Base-by-base conservation (phyloP, 2,329 filamentous ascomycete species). In the Colletotrichum theobromicola region DNA sequence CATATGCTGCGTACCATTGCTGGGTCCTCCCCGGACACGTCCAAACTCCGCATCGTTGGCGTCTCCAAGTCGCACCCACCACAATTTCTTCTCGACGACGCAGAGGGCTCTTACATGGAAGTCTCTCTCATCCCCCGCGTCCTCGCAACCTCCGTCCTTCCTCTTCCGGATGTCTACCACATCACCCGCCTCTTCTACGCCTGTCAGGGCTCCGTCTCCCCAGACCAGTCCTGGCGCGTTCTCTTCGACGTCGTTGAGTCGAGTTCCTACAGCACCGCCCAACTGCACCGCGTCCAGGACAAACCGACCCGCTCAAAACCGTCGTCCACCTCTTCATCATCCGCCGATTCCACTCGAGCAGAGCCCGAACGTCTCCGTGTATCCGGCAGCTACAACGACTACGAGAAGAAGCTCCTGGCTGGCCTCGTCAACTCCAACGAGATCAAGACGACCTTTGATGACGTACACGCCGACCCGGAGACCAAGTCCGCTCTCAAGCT, bases 401-500 rank as follows among this genome's bases (percentile, higher is more conserved):
- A 98, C 77, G 97, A 98, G 83, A 94, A 95, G 82, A 93, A 93
- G 78, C 88, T 99, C 9, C 87, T 98, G 60, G 90, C 91, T 5
- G 95, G 96, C 12, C 93, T 98, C 4, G 92, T 98, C 42, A 92
- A 98, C 80, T 91, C 94, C 8, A 88, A 93, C 61, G 94, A 94
- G 79, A 95, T 99, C 77, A 92, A 92, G 75, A 97, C 94, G 0
- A 97, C 95, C 0, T 99, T 98, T 81, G 88, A 91, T 28, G 94
- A 98, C 81, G 94, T 99, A 24, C 95, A 98, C 79, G 95, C 93
- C 2, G 92, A 95, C 0, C 84, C 89, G 1, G 95, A 96, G 75
- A 98, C 95, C 3, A 94, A 97, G 34, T 94, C 97, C 26, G 94
- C 96, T 2, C 88, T 99, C 69, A 95, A 96, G 82, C 95, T 95